phyloP scores from a whole-genome alignment of 805 yeast genomes.

The Yamadazyma akitaensis region DNA sequence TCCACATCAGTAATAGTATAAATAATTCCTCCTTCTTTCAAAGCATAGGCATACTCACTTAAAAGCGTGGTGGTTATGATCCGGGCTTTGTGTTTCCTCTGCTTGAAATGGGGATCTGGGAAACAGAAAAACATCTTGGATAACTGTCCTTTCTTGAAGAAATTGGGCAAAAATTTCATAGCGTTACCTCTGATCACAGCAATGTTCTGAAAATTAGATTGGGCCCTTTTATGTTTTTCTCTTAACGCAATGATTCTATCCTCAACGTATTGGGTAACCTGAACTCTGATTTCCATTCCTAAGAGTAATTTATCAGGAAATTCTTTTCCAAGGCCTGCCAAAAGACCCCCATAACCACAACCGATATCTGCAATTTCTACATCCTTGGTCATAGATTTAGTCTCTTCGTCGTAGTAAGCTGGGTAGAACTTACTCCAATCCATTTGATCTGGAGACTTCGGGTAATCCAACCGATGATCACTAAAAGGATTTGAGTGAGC shows the following conservation, averaged over 20 bases:
- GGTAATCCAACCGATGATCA: slow-evolving; percentile 90
- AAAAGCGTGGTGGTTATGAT: slow-evolving; percentile 86
- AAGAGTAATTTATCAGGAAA: slow-evolving; percentile 73
- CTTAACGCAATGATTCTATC: slow-evolving; percentile 91
- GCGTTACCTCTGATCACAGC: slow-evolving; percentile 92
- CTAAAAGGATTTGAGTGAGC: slow-evolving; percentile 98
- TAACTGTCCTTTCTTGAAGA: slow-evolving; percentile 77
- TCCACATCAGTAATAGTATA: slow-evolving; percentile 95
- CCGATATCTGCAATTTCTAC: slow-evolving; percentile 96
- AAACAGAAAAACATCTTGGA: slow-evolving; percentile 95
- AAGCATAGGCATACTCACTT: slow-evolving; percentile 87
- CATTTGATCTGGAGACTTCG: slow-evolving; percentile 76
- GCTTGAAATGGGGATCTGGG: slow-evolving; percentile 99
- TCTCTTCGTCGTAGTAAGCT: slow-evolving; percentile 41
- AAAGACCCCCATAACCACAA: slow-evolving; percentile 94
- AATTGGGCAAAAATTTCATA: slow-evolving; percentile 95
- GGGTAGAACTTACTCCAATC: slow-evolving; percentile 84
- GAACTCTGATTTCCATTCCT: slow-evolving; percentile 98
- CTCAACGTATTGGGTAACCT: slow-evolving; percentile 95
- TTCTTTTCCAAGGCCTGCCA: slow-evolving; percentile 72
- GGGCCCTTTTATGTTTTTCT: slow-evolving; percentile 40
- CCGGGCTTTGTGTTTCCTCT: slow-evolving; percentile 95
- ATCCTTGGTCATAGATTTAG: slow-evolving; percentile 41
- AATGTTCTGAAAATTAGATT: slow-evolving; percentile 66
- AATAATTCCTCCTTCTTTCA: slow-evolving; percentile 80